Percentiles rank a stretch among this genome's conserved stretches.
phyloP scores from a whole-genome alignment of 257 asterid species.

The Paraleonurus japonicus region DNA sequence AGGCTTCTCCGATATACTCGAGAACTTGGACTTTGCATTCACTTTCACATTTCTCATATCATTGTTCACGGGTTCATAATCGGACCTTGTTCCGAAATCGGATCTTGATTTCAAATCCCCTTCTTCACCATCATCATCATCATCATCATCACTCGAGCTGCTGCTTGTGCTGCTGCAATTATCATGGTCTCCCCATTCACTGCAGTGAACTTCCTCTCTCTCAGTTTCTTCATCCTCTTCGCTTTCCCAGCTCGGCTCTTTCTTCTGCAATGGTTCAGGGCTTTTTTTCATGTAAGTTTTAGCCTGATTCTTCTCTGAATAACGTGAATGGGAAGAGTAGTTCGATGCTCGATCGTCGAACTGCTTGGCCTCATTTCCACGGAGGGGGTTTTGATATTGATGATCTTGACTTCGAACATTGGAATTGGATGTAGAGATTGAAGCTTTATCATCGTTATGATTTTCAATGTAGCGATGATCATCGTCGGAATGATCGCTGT shows the following conservation, averaged over 20 bases:
- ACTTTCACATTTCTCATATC: slow-evolving; percentile 29
- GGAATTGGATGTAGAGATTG: slow-evolving; percentile 31
- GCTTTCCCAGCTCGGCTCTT: slow-evolving; percentile 41
- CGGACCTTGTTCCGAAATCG: slow-evolving; percentile 39
- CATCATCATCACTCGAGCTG: slow-evolving; percentile 45
- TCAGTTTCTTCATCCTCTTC: slow-evolving; percentile 57
- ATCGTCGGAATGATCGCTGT: slow-evolving; percentile 24
- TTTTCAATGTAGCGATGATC: slow-evolving; percentile 19
- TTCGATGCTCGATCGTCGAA: slow-evolving; percentile 53
- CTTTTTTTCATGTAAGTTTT: slow-evolving; percentile 4
- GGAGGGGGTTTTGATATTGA: slow-evolving; percentile 13
- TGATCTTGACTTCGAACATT: slow-evolving; percentile 1
- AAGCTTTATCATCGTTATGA: slow-evolving; percentile 37
- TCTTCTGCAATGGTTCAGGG: slow-evolving; percentile 21
- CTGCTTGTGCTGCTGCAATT: slow-evolving; percentile 51
- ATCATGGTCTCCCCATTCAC: slow-evolving; percentile 93
- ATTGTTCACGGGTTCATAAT: slow-evolving; percentile 41
- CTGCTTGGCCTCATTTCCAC: slow-evolving; percentile 16
- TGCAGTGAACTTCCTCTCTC: slow-evolving; percentile 85
- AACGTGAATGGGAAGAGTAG: slow-evolving; percentile 42
- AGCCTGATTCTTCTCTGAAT: background rate
- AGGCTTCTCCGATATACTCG: slow-evolving; percentile 51
- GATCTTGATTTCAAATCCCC: slow-evolving; percentile 48
- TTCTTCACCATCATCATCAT: slow-evolving; percentile 34
- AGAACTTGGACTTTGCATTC: slow-evolving; percentile 33